Percentiles rank a stretch among this genome's conserved stretches.
Conservation (phyloP, 495 filamentous ascomycete genomes). For the Aspergillus saccharolyticus region DNA sequence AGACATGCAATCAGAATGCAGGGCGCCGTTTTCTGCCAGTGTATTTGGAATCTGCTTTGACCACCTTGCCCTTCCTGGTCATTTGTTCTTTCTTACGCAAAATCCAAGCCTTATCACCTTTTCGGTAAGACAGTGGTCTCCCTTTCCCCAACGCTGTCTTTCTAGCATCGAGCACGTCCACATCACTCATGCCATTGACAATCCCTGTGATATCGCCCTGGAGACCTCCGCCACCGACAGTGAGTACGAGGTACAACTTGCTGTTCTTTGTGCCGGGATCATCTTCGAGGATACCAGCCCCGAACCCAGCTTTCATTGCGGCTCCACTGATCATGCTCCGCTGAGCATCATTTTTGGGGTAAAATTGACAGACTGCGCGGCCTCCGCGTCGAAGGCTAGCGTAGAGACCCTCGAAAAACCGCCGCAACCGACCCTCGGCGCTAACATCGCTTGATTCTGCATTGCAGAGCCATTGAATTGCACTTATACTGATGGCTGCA, state of each 20-base stretch:
- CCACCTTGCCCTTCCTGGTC: slow-evolving; percentile 88
- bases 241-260: slow-evolving; percentile 91
- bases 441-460: slow-evolving; percentile 82
- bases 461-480: slow-evolving; percentile 97
- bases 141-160: slow-evolving; percentile 44
- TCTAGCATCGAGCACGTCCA: slow-evolving; percentile 71
- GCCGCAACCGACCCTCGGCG: slow-evolving; percentile 63
- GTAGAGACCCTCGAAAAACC: slow-evolving; percentile 94
- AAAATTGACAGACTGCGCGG: slow-evolving; percentile 93
- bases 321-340: slow-evolving; percentile 84
- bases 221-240: slow-evolving; percentile 75
- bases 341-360: slow-evolving; percentile 91
- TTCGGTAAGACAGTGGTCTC: slow-evolving; percentile 49
- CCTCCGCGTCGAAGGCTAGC: slow-evolving; percentile 77
- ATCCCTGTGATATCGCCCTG: slow-evolving; percentile 80
- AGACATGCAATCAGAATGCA: slow-evolving; percentile 38
- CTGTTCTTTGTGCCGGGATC: slow-evolving; percentile 91
- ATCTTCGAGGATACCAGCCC: slow-evolving; percentile 91
- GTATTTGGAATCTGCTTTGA: slow-evolving; percentile 85
- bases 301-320: slow-evolving; percentile 89
- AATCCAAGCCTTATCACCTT: slow-evolving; percentile 88
- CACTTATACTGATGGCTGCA: slow-evolving; percentile 88
- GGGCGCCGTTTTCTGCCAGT: slow-evolving; percentile 80
- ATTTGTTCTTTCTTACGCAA: slow-evolving; percentile 93
- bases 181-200: slow-evolving; percentile 79